A percentile compares a stretch with the other conserved stretches of the same genome.
These are phyloP conservation scores for Yamadazyma philogaea DNA, from an alignment of 805 yeast genomes.

Conservation along the genomic window DNA sequence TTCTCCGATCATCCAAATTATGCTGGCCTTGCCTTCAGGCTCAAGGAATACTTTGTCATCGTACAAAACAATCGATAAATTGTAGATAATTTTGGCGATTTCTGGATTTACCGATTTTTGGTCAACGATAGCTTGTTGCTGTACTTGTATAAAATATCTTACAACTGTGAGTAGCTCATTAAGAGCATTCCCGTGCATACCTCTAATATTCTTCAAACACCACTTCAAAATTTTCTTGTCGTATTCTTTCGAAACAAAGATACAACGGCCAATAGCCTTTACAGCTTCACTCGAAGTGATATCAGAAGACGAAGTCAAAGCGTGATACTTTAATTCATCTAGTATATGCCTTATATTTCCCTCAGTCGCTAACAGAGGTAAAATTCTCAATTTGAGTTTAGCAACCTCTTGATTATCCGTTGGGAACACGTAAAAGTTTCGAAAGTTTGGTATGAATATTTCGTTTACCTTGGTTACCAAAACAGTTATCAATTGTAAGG, in stretches of 20 bases:
- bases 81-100: conserved; percentile 54
- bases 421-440: conserved; percentile 55
- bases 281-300: conserved; percentile 47
- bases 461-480: conserved; percentile 30
- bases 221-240: conserved; percentile 57
- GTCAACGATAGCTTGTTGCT: conserved; percentile 22
- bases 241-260: conserved; percentile 48
- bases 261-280: conserved; percentile 59
- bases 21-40: conserved; percentile 67
- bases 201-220: conserved; percentile 51
- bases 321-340: conserved; percentile 60
- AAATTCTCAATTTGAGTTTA: conserved; percentile 55
- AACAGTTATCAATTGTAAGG: conserved; percentile 48
- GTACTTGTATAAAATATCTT: conserved; percentile 64
- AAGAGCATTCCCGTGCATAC: conserved; percentile 34
- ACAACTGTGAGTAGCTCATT: conserved; percentile 72
- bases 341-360: conserved; percentile 50
- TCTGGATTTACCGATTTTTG: conserved; percentile 16
- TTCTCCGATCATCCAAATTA: conserved; percentile 91
- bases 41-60: conserved; percentile 22
- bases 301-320: conserved; percentile 16
- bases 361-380: conserved; percentile 56
- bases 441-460: conserved; percentile 33
- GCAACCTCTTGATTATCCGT: conserved; percentile 46
- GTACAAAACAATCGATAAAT: conserved; percentile 36